Evolutionary conservation across 106 monocot genomes (phyloP).

Genomic region (Narthecium ossifragum): DNA sequence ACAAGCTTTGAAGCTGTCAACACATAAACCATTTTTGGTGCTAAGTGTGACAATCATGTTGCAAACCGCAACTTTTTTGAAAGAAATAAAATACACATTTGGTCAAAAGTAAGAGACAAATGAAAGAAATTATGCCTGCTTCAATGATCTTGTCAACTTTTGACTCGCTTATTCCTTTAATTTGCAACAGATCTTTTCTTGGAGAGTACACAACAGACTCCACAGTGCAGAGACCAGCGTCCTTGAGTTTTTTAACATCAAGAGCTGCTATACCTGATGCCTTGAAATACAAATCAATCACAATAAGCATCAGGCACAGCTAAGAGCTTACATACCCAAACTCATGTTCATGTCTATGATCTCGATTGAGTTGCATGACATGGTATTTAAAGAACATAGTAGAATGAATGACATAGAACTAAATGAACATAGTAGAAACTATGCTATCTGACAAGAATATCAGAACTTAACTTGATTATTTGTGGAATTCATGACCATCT

Average conservation of each 20-base stretch:
- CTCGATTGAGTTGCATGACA: background rate
- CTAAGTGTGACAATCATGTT: too few relatives aligned
- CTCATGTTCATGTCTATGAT: too few relatives aligned
- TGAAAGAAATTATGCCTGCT: constrained; percentile 80
- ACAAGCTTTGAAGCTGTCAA: constrained; percentile 88
- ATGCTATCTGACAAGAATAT: background rate
- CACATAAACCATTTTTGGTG: background rate
- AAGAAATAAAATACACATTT: background rate
- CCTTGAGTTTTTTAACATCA: constrained; percentile 95
- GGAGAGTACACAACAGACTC: constrained; percentile 90
- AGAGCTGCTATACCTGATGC: constrained; percentile 89
- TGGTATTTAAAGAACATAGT: background rate
- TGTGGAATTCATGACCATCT: too few relatives aligned
- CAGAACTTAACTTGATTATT: background rate
- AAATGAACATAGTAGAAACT: background rate
- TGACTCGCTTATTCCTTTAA: constrained; percentile 98
- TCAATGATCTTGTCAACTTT: constrained; percentile 99
- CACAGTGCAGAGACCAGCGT: constrained; percentile 92
- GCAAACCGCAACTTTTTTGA: too few relatives aligned
- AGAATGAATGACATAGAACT: background rate
- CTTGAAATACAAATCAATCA: constrained; percentile 21
- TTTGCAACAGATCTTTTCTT: constrained; percentile 94
- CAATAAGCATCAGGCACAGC: background rate
- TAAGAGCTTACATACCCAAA: background rate
- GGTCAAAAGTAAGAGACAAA: background rate